phyloP scores from a whole-genome alignment of 371 early-diverging fungal species.

The Circinella minor region DNA sequence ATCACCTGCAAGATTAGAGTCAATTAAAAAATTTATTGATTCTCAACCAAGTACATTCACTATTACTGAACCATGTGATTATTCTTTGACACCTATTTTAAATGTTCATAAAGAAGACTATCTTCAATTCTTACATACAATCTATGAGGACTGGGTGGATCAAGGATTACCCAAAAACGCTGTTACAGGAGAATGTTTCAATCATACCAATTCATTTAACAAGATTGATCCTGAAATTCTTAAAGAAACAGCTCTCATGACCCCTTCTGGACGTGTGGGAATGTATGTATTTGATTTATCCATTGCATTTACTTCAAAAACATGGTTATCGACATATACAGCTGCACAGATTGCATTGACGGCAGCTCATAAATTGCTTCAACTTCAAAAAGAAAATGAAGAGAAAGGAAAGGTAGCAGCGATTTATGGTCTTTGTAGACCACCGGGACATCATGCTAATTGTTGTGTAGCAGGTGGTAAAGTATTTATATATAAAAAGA shows the following conservation, averaged over 20 bases:
- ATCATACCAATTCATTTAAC: slow-evolving; percentile 37
- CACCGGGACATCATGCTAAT: slow-evolving; percentile 72
- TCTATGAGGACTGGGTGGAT: slow-evolving; percentile 63
- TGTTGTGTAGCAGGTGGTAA: slow-evolving; percentile 56
- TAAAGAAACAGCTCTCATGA: slow-evolving; percentile 32
- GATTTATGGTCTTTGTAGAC: slow-evolving; percentile 71
- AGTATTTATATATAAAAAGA: neutral
- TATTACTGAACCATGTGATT: slow-evolving; percentile 47
- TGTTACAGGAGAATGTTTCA: slow-evolving; percentile 63
- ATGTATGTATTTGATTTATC: slow-evolving; percentile 64
- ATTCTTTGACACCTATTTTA: slow-evolving; percentile 60
- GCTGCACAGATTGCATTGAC: slow-evolving; percentile 71
- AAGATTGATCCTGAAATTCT: slow-evolving; percentile 31
- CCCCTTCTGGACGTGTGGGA: slow-evolving; percentile 32
- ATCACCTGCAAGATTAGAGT: slow-evolving; percentile 41
- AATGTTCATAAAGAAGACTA: slow-evolving; percentile 64
- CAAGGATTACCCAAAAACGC: slow-evolving; percentile 63
- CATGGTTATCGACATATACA: slow-evolving; percentile 65
- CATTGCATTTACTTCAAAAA: slow-evolving; percentile 63
- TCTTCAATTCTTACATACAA: slow-evolving; percentile 57
- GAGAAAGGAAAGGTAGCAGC: slow-evolving; percentile 15
- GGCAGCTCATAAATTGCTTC: slow-evolving; percentile 55
- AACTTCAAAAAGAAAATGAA: neutral
- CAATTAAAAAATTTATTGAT: slow-evolving; percentile 37
- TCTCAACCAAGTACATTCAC: slow-evolving; percentile 27